Evolutionary conservation across 805 yeast genomes (phyloP).

Genomic region (Hanseniaspora occidentalis): DNA sequence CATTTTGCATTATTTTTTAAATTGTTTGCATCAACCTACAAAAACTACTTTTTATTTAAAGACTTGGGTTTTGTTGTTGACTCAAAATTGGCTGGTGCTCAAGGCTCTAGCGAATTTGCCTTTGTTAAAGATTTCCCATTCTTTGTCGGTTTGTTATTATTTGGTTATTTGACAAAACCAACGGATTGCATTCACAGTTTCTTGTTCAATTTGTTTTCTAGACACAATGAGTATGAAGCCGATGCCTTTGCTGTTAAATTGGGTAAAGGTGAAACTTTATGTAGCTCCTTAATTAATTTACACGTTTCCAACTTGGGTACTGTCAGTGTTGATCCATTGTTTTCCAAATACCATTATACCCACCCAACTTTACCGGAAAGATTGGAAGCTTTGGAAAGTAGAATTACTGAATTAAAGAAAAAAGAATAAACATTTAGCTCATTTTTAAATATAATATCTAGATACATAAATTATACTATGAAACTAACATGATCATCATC

Average conservation of each 20-base stretch:
- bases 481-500: too few species aligned
- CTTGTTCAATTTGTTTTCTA: slow-evolving; percentile 53
- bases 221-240: slow-evolving; percentile 89
- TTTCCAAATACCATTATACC: slow-evolving; percentile 76
- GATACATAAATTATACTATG: too few species aligned
- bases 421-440: slow-evolving; percentile 6
- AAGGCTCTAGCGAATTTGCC: slow-evolving; percentile 8
- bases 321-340: slow-evolving; percentile 83
- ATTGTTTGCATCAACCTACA: slow-evolving; percentile 66
- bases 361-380: slow-evolving; percentile 93
- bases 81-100: slow-evolving; percentile 6
- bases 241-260: slow-evolving; percentile 70
- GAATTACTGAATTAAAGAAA: slow-evolving; percentile 8
- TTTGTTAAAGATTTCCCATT: slow-evolving; percentile 46
- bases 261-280: slow-evolving; percentile 59
- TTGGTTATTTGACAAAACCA: slow-evolving; percentile 69
- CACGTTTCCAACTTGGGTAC: slow-evolving; percentile 73
- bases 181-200: slow-evolving; percentile 58
- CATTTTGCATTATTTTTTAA: slow-evolving; percentile 56
- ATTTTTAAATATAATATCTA: not conserved
- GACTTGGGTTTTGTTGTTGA: slow-evolving; percentile 58
- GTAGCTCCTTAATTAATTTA: slow-evolving; percentile 59
- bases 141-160: slow-evolving; percentile 69
- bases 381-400: slow-evolving; percentile 50
- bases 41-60: slow-evolving; percentile 63